Evolutionary conservation across 1,284 basidiomycete species (phyloP).

Genomic region (Sporisorium graminicola): DNA sequence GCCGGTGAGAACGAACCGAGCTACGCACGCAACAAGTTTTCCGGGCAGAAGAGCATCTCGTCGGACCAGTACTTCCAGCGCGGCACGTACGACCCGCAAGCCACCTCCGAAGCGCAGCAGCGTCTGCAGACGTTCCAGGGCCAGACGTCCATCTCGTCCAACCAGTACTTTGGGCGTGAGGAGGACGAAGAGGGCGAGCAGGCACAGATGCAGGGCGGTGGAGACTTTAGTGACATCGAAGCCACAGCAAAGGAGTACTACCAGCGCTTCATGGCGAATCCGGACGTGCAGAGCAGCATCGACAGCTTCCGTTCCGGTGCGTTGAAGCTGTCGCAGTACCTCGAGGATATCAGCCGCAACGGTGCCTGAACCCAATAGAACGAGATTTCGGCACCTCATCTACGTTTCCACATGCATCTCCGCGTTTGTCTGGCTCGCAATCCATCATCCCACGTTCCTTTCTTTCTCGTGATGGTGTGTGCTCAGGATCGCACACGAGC

Average conservation of each 20-base stretch:
- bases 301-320: constrained; percentile 67
- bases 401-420: neutral
- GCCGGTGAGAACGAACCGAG: constrained; percentile 74
- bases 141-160: constrained; percentile 90
- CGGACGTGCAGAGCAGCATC: constrained; percentile 68
- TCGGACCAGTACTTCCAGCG: constrained; percentile 98
- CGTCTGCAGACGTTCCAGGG: constrained; percentile 89
- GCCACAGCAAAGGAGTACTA: constrained; percentile 67
- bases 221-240: constrained; percentile 65
- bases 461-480: neutral
- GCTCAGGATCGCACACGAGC: neutral
- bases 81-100: constrained; percentile 84
- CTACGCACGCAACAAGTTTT: constrained; percentile 90
- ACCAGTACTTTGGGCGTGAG: constrained; percentile 80
- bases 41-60: constrained; percentile 86
- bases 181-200: constrained; percentile 78
- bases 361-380: constrained; percentile 59
- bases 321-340: constrained; percentile 67
- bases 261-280: constrained; percentile 67
- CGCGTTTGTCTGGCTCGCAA: constrained; percentile 11
- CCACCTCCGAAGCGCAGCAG: constrained; percentile 81
- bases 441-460: constrained; percentile 10
- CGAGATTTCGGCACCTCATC: neutral
- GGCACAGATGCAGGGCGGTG: constrained; percentile 37
- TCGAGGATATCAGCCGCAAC: constrained; percentile 68